A percentile compares a stretch with the other conserved stretches of the same genome.
Conservation (phyloP, 441 rosid genomes). For the Adansonia gregorii region DNA sequence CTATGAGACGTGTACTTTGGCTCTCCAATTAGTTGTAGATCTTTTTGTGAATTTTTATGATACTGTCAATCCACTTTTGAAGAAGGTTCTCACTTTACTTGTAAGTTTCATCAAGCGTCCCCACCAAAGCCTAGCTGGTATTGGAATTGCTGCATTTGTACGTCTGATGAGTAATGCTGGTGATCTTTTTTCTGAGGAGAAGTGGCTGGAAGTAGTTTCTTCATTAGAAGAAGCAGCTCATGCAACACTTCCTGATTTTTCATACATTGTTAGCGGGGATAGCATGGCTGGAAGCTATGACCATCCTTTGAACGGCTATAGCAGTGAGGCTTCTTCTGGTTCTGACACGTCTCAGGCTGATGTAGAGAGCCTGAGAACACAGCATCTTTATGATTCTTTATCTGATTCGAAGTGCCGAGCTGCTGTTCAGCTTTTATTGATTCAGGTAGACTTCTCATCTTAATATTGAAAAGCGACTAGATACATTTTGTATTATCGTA, state of each 20-base stretch:
- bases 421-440: constrained; percentile 94
- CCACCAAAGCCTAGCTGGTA: constrained; percentile 99
- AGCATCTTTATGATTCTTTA: constrained; percentile 62
- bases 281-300: constrained; percentile 39
- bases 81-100: constrained; percentile 83
- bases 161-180: constrained; percentile 99
- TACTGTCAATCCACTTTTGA: constrained; percentile 93
- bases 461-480: neutral
- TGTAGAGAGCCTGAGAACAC: constrained; percentile 56
- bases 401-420: constrained; percentile 98
- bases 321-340: constrained; percentile 47
- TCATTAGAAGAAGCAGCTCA: constrained; percentile 90
- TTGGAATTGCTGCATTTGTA: constrained; percentile 98
- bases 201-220: constrained; percentile 93
- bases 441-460: constrained; percentile 66
- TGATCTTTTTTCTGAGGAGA: constrained; percentile 83
- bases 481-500: neutral
- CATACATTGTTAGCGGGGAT: constrained; percentile 65
- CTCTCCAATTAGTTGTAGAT: constrained; percentile 98
- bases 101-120: constrained; percentile 97
- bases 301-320: constrained; percentile 38
- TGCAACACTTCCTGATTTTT: constrained; percentile 90
- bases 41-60: constrained; percentile 92
- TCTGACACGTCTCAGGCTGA: constrained; percentile 50
- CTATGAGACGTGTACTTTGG: constrained; percentile 99